Percentiles rank a stretch among this genome's conserved stretches.
Evolutionary conservation across 2,329 filamentous ascomycete species (phyloP).

Genomic region (Botrytis squamosa): DNA sequence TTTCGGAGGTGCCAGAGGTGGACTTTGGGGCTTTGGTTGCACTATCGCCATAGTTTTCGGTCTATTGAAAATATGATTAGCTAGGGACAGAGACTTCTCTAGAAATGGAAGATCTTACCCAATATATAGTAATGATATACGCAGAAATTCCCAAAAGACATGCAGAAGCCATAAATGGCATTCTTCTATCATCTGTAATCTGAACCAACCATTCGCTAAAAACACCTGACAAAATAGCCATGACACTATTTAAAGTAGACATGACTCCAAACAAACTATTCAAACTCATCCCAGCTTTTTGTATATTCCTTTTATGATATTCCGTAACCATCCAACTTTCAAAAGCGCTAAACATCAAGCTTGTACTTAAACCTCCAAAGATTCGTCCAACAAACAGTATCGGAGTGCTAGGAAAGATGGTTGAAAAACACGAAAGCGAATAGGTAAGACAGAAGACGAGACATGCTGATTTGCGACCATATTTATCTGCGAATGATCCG

Average conservation of each 20-base stretch:
- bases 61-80: constrained; percentile 36
- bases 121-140: constrained; percentile 47
- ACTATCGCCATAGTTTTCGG: constrained; percentile 50
- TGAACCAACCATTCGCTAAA: constrained; percentile 52
- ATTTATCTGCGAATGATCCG: constrained; percentile 37
- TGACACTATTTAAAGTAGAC: constrained; percentile 53
- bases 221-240: constrained; percentile 55
- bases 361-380: constrained; percentile 55
- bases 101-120: constrained; percentile 42
- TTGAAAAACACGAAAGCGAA: constrained; percentile 52
- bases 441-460: constrained; percentile 55
- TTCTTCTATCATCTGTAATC: constrained; percentile 48
- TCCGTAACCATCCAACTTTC: constrained; percentile 63
- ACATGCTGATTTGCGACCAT: constrained; percentile 49
- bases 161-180: constrained; percentile 52
- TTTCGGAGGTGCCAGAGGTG: constrained; percentile 16
- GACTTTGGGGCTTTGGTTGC: constrained; percentile 20
- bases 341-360: constrained; percentile 57
- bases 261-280: constrained; percentile 53
- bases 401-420: constrained; percentile 45
- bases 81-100: not conserved
- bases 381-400: constrained; percentile 53
- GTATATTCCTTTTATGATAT: constrained; percentile 49
- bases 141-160: constrained; percentile 45
- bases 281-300: constrained; percentile 46